Evolutionary conservation across 805 yeast species (phyloP).

Genomic region (Nakazawaea anatomiae): DNA sequence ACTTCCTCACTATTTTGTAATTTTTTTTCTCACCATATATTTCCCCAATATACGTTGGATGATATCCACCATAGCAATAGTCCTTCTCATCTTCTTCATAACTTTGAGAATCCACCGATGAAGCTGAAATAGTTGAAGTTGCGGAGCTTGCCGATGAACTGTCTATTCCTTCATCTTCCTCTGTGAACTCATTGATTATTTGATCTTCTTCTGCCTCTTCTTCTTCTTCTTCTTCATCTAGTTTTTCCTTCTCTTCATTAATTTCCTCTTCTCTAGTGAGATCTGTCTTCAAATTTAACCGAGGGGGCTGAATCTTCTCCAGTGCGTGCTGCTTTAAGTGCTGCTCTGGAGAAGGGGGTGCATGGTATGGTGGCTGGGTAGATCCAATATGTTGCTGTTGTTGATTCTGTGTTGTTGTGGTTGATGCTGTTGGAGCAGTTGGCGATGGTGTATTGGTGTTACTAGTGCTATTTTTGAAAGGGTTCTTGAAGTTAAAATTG

Average conservation of each 20-base stretch:
- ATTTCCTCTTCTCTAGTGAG: neutral
- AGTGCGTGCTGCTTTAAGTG: neutral
- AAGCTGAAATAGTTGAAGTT: constrained; percentile 10
- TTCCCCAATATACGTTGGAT: constrained; percentile 55
- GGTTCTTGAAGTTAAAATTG: constrained; percentile 8
- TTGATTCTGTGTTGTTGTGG: neutral
- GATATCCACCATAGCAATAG: constrained; percentile 59
- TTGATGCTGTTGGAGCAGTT: neutral
- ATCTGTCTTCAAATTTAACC: constrained; percentile 2
- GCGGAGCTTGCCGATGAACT: constrained; percentile 1
- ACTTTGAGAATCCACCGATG: constrained; percentile 13
- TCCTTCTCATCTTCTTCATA: constrained; percentile 47
- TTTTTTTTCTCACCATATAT: constrained; percentile 37
- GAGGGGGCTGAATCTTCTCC: neutral
- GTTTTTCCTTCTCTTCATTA: neutral
- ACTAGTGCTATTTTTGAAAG: constrained; percentile 2
- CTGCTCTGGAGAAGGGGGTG: neutral
- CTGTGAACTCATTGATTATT: neutral
- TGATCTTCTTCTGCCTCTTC: constrained; percentile 2
- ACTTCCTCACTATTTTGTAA: constrained; percentile 45
- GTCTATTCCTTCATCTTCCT: neutral
- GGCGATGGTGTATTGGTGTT: neutral
- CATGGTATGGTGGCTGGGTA: neutral
- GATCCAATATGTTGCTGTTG: neutral
- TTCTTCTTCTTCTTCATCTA: neutral